Evolutionary conservation across 306 rosid species (phyloP).

Genomic region (Rosa lucieae): DNA sequence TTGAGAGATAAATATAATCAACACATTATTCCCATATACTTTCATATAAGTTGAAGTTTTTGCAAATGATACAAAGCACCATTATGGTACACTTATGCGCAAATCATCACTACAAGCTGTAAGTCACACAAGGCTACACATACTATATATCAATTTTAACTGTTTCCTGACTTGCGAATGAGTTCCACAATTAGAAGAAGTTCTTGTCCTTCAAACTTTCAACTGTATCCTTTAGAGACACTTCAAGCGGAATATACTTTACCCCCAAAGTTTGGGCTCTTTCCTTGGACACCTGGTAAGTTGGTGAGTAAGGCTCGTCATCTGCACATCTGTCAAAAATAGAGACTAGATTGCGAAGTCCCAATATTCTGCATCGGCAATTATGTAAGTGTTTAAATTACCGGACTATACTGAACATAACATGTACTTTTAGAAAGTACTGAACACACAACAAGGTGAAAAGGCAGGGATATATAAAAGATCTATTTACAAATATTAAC

Average conservation of each 20-base stretch:
- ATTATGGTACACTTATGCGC: neutral
- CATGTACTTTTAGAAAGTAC: no score
- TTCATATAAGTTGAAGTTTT: no score
- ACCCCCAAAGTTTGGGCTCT: constrained; percentile 26
- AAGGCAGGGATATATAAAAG: neutral
- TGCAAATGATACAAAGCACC: neutral
- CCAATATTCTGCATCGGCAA: neutral
- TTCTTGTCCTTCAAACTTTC: constrained; percentile 36
- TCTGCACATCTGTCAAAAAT: constrained; percentile 26
- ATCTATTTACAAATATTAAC: no score
- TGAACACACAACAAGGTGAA: neutral
- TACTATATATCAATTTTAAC: neutral
- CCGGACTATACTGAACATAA: neutral
- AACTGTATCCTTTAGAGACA: constrained; percentile 25
- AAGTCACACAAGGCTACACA: neutral
- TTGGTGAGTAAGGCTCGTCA: constrained; percentile 4
- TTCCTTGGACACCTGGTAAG: constrained; percentile 26
- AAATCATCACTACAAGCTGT: neutral
- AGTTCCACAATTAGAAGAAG: neutral
- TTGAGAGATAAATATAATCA: no score
- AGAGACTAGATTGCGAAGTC: neutral
- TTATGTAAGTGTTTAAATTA: neutral
- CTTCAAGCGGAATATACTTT: constrained; percentile 28
- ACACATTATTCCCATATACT: no score
- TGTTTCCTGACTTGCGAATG: neutral